Conservation (phyloP, 352 stramenopile species). For the Phytophthora syringae region DNA sequence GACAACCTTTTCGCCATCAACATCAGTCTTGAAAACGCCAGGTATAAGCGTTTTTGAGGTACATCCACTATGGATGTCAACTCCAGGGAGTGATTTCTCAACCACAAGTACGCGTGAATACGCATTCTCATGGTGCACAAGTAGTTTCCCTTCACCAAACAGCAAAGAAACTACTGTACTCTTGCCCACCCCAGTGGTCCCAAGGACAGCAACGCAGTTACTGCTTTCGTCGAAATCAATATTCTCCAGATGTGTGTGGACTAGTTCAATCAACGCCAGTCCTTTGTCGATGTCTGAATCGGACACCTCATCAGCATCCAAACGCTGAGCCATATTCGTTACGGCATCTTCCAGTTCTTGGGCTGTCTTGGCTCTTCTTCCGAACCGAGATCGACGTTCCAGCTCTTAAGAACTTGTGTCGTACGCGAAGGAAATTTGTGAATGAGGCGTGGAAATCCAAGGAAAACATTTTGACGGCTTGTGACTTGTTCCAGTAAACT, state of each 20-base stretch:
- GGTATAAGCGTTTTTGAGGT: slow-evolving; percentile 14
- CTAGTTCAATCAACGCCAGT: slow-evolving; percentile 11
- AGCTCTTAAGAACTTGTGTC: too few relatives aligned
- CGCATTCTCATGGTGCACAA: slow-evolving; percentile 18
- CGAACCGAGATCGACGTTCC: too few relatives aligned
- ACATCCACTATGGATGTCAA: slow-evolving; percentile 15
- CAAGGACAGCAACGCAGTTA: slow-evolving; percentile 1
- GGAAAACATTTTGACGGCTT: too few relatives aligned
- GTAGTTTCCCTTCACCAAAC: slow-evolving; percentile 7
- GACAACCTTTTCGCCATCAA: not conserved
- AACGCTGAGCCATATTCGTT: not conserved
- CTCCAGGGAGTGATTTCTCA: slow-evolving; percentile 12
- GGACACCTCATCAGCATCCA: slow-evolving; percentile 1
- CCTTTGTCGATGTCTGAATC: slow-evolving; percentile 10
- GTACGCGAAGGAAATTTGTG: too few relatives aligned
- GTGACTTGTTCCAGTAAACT: too few relatives aligned
- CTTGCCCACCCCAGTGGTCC: slow-evolving; percentile 13
- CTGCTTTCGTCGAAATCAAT: not conserved
- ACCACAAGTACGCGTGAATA: slow-evolving; percentile 9
- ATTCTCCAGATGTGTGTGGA: slow-evolving; percentile 3
- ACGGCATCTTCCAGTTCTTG: slow-evolving; percentile 3
- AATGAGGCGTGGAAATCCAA: too few relatives aligned
- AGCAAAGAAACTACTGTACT: slow-evolving; percentile 10
- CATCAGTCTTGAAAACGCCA: not conserved
- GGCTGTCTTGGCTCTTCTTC: not conserved